phyloP scores from a whole-genome alignment of 2,329 filamentous ascomycete species.

The Nigrospora oryzae region DNA sequence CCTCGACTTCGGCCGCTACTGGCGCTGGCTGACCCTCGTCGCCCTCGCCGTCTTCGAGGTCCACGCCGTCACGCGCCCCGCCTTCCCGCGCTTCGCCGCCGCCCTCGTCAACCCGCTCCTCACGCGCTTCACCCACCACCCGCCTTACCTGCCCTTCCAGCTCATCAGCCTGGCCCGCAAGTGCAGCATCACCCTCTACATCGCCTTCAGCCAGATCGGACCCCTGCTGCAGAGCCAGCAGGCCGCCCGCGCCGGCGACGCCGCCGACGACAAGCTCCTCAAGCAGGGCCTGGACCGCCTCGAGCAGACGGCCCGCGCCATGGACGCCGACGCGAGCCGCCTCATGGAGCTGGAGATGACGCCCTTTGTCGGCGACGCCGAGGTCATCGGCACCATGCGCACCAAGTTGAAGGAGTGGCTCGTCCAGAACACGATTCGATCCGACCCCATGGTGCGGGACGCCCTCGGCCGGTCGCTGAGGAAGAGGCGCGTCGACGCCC shows the following conservation, averaged over 20 bases:
- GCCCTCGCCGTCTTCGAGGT: slow-evolving; percentile 48
- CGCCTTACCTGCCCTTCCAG: slow-evolving; percentile 78
- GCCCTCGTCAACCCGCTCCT: slow-evolving; percentile 35
- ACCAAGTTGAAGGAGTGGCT: slow-evolving; percentile 77
- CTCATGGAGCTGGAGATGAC: slow-evolving; percentile 71
- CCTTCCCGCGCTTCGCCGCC: slow-evolving; percentile 36
- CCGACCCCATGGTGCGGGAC: slow-evolving; percentile 73
- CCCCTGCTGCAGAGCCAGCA: slow-evolving; percentile 46
- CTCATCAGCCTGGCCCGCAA: slow-evolving; percentile 67
- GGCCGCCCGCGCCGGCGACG: slow-evolving; percentile 16
- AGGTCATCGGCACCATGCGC: slow-evolving; percentile 54
- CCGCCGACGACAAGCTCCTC: slow-evolving; percentile 37
- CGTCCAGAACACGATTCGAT: slow-evolving; percentile 74
- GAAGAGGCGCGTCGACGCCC: slow-evolving; percentile 52
- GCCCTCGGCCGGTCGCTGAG: slow-evolving; percentile 63
- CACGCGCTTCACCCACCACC: slow-evolving; percentile 30
- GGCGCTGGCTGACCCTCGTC: slow-evolving; percentile 52
- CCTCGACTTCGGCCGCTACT: slow-evolving; percentile 58
- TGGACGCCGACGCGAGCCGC: slow-evolving; percentile 62
- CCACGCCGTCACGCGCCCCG: slow-evolving; percentile 45
- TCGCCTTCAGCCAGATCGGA: slow-evolving; percentile 74
- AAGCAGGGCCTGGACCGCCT: slow-evolving; percentile 61
- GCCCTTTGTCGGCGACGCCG: slow-evolving; percentile 69
- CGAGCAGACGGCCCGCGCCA: slow-evolving; percentile 45
- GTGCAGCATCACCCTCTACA: slow-evolving; percentile 68